Evolutionary conservation across 345 rosid species (phyloP), one percentile per base, ranked within the genome.

Genomic region (Combretum micranthum): DNA sequence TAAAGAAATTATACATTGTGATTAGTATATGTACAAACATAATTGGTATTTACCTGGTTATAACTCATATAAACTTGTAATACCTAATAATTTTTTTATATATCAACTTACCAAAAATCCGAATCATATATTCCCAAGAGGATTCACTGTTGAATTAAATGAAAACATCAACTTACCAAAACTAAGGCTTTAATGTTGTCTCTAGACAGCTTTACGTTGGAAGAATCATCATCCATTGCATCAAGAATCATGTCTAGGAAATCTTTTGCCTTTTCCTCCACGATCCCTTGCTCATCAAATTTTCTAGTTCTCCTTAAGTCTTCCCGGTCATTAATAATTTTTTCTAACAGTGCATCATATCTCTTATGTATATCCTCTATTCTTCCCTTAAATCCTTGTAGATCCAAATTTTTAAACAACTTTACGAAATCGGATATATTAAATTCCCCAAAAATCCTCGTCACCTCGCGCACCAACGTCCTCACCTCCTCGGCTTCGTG

Each of bases 201-300:
- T 56, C 81, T 73, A 8, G 71, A 70, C 4, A 70, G 13, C 53
- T 67, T 44, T 0, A 72, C 53, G 64, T 72, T 74, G 1, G 70
- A 53, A 7, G 48, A 47, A 13, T 67, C 64, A 53, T 72, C 69
- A 32, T 79, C 78, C 55, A 52, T 20, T 16, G 47, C 57, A 50
- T 78, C 77, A n/a, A 78, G 66, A 67, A 78, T 20, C 42, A 70
- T 56, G 14, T 75, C 80, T 45, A 75, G 69, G 39, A 80, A 75
- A 63, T 80, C 80, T n/a, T 26, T 65, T 12, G 62, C 66, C 43
- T 75, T 54, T 3, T 68, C 66, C 1, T 57, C 66, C 19, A 12
- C 21, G 10, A 18, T 55, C 13, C 19, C 52, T 16, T 37, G 45
- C 7, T 2, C 52, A 19, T 12, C 44, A 12, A 3, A 3, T 26